These are phyloP conservation scores for Vitis labrusca DNA, from an alignment of 164 flowering plant species.

Conservation along the genomic window DNA sequence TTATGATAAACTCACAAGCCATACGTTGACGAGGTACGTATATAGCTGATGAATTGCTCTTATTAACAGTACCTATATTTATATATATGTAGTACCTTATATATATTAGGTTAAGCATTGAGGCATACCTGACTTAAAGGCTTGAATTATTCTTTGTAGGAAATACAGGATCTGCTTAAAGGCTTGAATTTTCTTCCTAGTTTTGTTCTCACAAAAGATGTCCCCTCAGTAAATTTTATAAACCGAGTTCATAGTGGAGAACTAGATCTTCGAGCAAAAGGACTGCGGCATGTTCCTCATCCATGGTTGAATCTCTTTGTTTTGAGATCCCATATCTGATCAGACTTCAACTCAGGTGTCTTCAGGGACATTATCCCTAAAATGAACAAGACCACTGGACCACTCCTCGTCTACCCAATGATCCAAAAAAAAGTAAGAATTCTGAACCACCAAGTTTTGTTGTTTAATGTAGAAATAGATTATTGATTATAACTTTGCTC, in stretches of 20 bases:
- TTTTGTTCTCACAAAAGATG: constrained; percentile 51
- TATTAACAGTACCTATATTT: not conserved
- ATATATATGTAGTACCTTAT: too few relatives aligned
- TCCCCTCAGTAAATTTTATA: constrained; percentile 54
- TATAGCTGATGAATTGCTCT: not conserved
- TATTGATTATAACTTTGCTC: too few relatives aligned
- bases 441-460: not conserved
- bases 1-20: constrained; percentile 37
- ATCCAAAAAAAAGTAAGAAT: constrained; percentile 56
- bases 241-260: constrained; percentile 64
- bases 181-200: constrained; percentile 46
- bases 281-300: constrained; percentile 85
- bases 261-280: constrained; percentile 48
- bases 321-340: constrained; percentile 52
- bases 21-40: constrained; percentile 39
- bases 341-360: constrained; percentile 55
- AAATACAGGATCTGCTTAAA: constrained; percentile 36
- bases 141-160: constrained; percentile 38
- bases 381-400: constrained; percentile 39
- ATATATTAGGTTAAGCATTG: too few relatives aligned
- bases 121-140: too few relatives aligned
- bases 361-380: constrained; percentile 51
- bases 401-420: constrained; percentile 71
- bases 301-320: constrained; percentile 88
- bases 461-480: too few relatives aligned